A percentile compares a stretch with the other conserved stretches of the same genome.
Conservation (phyloP, 768 basidiomycete species). For the Lactarius sanguifluus region DNA sequence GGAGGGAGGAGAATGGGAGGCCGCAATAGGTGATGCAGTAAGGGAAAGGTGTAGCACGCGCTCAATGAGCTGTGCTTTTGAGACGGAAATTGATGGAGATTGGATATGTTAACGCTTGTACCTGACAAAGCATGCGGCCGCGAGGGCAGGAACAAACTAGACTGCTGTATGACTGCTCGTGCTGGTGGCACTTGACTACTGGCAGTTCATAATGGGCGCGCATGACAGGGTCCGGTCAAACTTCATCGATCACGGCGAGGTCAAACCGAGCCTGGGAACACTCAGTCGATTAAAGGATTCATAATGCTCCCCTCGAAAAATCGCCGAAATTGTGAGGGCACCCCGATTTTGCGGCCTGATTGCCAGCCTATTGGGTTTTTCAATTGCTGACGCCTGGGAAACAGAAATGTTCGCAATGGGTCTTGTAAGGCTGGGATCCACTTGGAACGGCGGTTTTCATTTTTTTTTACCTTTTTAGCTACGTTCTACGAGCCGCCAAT, state of each 20-base stretch:
- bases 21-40: no score
- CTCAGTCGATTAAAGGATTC: not conserved
- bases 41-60: not conserved
- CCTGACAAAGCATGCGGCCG: no score
- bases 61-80: no score
- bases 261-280: not conserved
- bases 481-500: not conserved
- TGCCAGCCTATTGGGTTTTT: not conserved
- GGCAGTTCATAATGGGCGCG: not conserved
- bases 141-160: not conserved
- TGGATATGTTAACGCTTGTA: not conserved
- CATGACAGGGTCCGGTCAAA: not conserved
- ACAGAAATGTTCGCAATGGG: not conserved
- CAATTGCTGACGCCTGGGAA: not conserved
- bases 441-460: not conserved
- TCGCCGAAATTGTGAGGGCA: constrained; percentile 2
- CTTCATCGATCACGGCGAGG: constrained; percentile 7
- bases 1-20: not conserved
- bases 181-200: constrained; percentile 3
- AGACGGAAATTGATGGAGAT: constrained; percentile 1
- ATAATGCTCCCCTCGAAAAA: not conserved
- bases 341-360: not conserved
- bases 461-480: constrained; percentile 15
- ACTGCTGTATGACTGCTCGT: not conserved
- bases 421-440: not conserved